Evolutionary conservation across 805 yeast genomes (phyloP).

Genomic region (Ogataea allantospora): DNA sequence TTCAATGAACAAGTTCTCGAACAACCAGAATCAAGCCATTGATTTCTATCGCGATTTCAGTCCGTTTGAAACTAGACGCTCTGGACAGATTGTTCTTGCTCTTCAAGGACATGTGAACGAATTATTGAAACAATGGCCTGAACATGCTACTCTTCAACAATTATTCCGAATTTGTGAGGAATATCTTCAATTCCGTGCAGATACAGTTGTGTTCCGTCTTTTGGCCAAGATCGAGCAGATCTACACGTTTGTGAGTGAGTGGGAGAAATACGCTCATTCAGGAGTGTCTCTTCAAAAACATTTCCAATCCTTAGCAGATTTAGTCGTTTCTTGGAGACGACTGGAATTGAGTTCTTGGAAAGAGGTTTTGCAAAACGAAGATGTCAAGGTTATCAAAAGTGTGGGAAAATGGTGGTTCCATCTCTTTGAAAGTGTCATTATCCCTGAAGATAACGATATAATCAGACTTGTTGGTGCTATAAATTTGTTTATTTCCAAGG

Average conservation of each 20-base stretch:
- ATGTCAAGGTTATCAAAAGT: slow-evolving; percentile 41
- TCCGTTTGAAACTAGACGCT: slow-evolving; percentile 56
- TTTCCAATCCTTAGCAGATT: slow-evolving; percentile 55
- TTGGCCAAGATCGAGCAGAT: slow-evolving; percentile 85
- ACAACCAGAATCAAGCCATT: slow-evolving; percentile 21
- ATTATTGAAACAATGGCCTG: slow-evolving; percentile 80
- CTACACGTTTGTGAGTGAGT: slow-evolving; percentile 77
- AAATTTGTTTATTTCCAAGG: slow-evolving; percentile 70
- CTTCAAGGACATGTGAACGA: slow-evolving; percentile 44
- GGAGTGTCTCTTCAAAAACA: slow-evolving; percentile 62
- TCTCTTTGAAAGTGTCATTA: slow-evolving; percentile 74
- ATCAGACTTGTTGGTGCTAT: slow-evolving; percentile 53
- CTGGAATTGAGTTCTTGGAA: slow-evolving; percentile 87
- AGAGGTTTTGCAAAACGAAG: slow-evolving; percentile 66
- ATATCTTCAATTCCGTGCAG: slow-evolving; percentile 56
- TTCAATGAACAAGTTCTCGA: slow-evolving; percentile 32
- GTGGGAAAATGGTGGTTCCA: slow-evolving; percentile 91
- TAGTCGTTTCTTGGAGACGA: slow-evolving; percentile 89
- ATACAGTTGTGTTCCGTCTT: slow-evolving; percentile 72
- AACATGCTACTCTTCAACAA: slow-evolving; percentile 83
- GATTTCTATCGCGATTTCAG: slow-evolving; percentile 70
- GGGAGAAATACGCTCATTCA: slow-evolving; percentile 89
- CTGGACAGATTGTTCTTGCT: slow-evolving; percentile 48
- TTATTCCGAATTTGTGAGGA: slow-evolving; percentile 64
- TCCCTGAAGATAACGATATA: slow-evolving; percentile 45